Evolutionary conservation across 768 basidiomycete species (phyloP), one percentile per base, ranked within the genome.

Genomic region (Termitomyces eurrhizus): DNA sequence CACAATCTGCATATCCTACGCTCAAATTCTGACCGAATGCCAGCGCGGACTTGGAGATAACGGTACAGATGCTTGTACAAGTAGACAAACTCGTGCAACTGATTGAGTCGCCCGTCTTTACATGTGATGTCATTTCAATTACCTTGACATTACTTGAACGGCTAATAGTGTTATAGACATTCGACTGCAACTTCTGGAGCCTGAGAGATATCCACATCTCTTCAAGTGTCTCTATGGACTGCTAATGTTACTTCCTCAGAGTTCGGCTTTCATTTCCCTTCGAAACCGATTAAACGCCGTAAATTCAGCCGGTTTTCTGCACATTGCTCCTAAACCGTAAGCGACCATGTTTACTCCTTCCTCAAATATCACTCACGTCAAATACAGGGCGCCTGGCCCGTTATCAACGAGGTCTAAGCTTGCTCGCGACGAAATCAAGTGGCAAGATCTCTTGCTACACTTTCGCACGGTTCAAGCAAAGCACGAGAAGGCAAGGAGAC

Each of bases 151-250:
- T n/a, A 24, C 56, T 35, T 35, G 2, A 46, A 49, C 26, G 52
- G n/a, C 11, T 65, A 49, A 37, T 52, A 52, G 41, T 37, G 51
- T 35, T 4, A 63, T 58, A 93, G 90, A 90, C 73, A 79, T 90
- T 13, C 93, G 97, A 14, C 78, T 99, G 2, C 97, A 99, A 73
- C 83, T 99, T 4, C 82, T 99, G 41, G 97, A 99, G 68, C 97
- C 97, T 7, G 97, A 99, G 63, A 86, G 88, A 86, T 89, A 98
- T 70, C 96, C 96, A 0, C 91, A 93, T 75, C 80, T 99, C 32
- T 96, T 95, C 83, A 99, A 99, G 70, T 98, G 95, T 68, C 80
- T 99, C 4, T 99, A 99, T 70, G 97, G 97, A 2, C 79, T 99
- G 8, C 78, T 99, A 61, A 99, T 99, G 97, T 78, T 98, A 57